Percentiles rank a stretch among this genome's conserved stretches.
phyloP scores from a whole-genome alignment of 495 filamentous ascomycete species.

The Aspergillus sclerotioniger region DNA sequence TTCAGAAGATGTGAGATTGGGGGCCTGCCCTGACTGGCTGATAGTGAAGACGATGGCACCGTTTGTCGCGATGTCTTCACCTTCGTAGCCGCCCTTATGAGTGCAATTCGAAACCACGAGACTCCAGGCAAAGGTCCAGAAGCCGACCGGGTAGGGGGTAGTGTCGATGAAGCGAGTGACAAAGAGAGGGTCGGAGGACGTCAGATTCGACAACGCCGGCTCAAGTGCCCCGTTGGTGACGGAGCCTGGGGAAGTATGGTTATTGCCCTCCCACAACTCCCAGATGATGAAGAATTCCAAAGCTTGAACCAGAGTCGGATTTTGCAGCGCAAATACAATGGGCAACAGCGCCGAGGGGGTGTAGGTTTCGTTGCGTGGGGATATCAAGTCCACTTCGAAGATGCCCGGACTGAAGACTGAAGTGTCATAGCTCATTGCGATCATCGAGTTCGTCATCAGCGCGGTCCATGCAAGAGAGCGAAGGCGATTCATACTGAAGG shows the following conservation, averaged over 20 bases:
- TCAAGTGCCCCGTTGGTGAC: neutral
- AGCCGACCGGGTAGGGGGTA: neutral
- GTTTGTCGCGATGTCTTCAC: neutral
- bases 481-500: neutral
- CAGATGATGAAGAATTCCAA: neutral
- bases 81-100: too few species aligned
- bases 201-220: neutral
- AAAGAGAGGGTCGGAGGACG: neutral
- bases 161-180: neutral
- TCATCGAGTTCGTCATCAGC: constrained; percentile 1
- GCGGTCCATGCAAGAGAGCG: constrained; percentile 1
- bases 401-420: neutral
- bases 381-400: constrained; percentile 4
- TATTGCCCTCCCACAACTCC: neutral
- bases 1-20: constrained; percentile 1
- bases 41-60: neutral
- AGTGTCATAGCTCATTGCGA: neutral
- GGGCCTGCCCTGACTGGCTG: neutral
- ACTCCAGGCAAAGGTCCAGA: constrained; percentile 1
- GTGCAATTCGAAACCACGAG: neutral
- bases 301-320: neutral
- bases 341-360: constrained; percentile 1
- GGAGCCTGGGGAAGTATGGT: neutral
- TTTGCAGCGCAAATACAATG: neutral
- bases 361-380: neutral